These are phyloP conservation scores for Podaxis sp. DNA, from an alignment of 768 basidiomycete genomes.

Conservation along the genomic window DNA sequence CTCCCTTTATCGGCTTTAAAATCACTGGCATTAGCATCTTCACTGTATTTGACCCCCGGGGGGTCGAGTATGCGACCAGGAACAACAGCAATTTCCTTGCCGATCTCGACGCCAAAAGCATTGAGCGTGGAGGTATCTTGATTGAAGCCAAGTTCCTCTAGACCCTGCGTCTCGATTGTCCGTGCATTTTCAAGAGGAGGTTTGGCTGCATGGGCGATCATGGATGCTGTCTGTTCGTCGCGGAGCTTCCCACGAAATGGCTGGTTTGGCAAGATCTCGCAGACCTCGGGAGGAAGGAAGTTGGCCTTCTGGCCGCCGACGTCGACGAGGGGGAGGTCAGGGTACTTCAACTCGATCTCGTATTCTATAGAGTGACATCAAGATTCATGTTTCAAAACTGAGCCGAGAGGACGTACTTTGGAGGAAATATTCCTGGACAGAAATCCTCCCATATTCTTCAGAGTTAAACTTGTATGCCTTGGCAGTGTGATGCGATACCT, in stretches of 20 bases:
- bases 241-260: conserved; percentile 69
- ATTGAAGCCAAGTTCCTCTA: conserved; percentile 59
- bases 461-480: conserved; percentile 54
- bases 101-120: conserved; percentile 64
- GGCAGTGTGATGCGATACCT: conserved; percentile 47
- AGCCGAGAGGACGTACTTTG: conserved; percentile 46
- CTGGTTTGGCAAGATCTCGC: conserved; percentile 68
- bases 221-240: conserved; percentile 66
- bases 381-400: not conserved
- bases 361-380: conserved; percentile 49
- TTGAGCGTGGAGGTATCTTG: conserved; percentile 38
- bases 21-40: conserved; percentile 36
- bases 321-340: conserved; percentile 58
- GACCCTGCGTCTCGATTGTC: conserved; percentile 58
- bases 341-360: conserved; percentile 45
- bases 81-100: conserved; percentile 64
- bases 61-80: conserved; percentile 68
- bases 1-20: conserved; percentile 52
- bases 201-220: conserved; percentile 74
- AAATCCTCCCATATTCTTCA: conserved; percentile 49
- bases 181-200: conserved; percentile 68
- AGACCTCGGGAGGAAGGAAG: conserved; percentile 70
- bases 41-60: conserved; percentile 59
- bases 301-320: conserved; percentile 50
- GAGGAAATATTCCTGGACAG: conserved; percentile 69